Base-by-base conservation (phyloP, 2,329 filamentous ascomycete genomes). In the Biscogniauxia sp. region DNA sequence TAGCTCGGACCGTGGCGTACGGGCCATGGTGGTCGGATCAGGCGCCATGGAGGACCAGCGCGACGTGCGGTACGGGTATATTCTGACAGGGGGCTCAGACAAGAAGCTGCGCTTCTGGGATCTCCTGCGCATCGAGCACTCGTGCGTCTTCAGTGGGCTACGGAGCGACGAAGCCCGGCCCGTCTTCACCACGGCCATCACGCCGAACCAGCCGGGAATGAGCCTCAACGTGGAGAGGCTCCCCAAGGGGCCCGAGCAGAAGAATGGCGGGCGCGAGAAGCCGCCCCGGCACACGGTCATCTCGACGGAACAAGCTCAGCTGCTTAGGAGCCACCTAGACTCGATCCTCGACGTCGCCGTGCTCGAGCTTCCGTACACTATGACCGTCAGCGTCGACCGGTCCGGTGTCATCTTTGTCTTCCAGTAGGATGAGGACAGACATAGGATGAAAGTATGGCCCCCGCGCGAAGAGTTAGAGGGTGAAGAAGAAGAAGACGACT, bases 31-130 rank as follows among this genome's bases (percentile, higher is more conserved):
- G 0, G 85, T 91, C 9, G 91, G 91, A 6, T 84, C 88, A 9
- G 89, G 92, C 69, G 80, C 84, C 5, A 83, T 86, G 23, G 88
- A 92, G 55, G 87, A 91, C 55, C 87, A 87, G 60, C 82, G 85
- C 51, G 91, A 93, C 53, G 84, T 89, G 3, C 88, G 90, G 60
- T 88, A 92, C 69, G 89, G 91, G 0, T 97, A 95, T 73, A 85
- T 97, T 53, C 79, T 99, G 45, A 95, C 92, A 0, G 93, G 89
- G 19, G 94, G 94, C 0, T 91, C 91, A 11, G 95, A 98, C 75
- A 92, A 90, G 77, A 95, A 91, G 75, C 84, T 99, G 19, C 87
- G 95, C 9, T 98, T 96, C 77, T 99, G 95, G 95, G 94, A 99
- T 72, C 82, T 95, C 15, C 82, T 86, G 9, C 88, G 88, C 9